Base-by-base conservation (phyloP, 495 filamentous ascomycete genomes). In the Penicillium egyptiacum region DNA sequence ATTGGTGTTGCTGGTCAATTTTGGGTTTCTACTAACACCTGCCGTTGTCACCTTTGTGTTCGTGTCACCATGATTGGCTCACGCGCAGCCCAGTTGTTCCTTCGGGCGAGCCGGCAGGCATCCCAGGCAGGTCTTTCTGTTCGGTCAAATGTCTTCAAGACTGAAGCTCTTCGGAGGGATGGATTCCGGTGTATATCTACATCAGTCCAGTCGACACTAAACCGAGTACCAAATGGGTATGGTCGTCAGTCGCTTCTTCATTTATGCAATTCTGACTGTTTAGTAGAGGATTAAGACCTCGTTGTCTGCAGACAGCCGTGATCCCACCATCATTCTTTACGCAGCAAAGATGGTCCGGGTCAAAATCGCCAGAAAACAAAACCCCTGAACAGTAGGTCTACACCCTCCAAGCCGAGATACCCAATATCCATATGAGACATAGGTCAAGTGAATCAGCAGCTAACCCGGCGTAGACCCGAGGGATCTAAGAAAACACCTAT, bases 401-500 rank as follows among this genome's bases (percentile, higher is more conserved):
- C 20, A 35, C 30, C 22, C 14, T 40, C 14, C 12, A 37, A 39
- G 11, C 20, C 25, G 7, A 23, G 37, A 28, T 4, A 12, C 31
- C 43, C 37, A 51, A 58, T 39, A 39, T 30, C 50, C 20, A 35
- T 35, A 48, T 51, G 8, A 1, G 17, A 53, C n/a, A 16, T 45
- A 39, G 19, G 3, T n/a, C 12, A 55, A 47, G 25, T 8, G 22
- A 11, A 39, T 16, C 40, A 47, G n/a, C 16, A 26, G 14, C 39
- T 48, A 25, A 53, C 49, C 19, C 19, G 16, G 19, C 0, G 1
- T 25, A 64, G 58, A 25, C 33, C 52, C 14, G 48, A 59, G 39
- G n/a, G 57, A 23, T 20, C 65, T 5, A 69, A 68, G 40, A 72
- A 71, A 37, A 63, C 71, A 8, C 60, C 64, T 17, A 61, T 79